Evolutionary conservation across 345 rosid species (phyloP), one percentile per base, ranked within the genome.

Genomic region (Geranium brycei): DNA sequence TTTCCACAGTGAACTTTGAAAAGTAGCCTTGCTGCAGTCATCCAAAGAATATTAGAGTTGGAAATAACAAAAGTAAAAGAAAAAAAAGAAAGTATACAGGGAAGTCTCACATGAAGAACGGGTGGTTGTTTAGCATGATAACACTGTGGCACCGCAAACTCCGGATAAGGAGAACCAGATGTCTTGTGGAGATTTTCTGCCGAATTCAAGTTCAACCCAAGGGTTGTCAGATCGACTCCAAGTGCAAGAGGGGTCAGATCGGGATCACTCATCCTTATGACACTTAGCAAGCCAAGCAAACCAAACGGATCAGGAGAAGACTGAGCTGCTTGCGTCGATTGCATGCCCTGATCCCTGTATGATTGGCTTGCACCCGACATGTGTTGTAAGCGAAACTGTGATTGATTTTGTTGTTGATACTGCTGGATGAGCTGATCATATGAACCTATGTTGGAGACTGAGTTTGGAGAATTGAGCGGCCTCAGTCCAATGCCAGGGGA

Each of bases 131-230:
- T 88, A 17, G 97, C 87, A 72, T 84, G 80, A 77, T 95, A 91
- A 77, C 99, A 91, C 65, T 73, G 85, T 31, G 99, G 99, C 67
- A 91, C 97, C 23, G 68, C 75, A 80, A 95, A 91, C 70, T 95
- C 96, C 7, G 91, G 91, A 59, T 95, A 95, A 28, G 99, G 99
- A 18, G 97, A 91, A 65, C 92, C 89, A 77, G 91, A 95, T n/a
- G 95, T 88, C 83, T 95, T 95, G 65, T 95, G 92, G 40, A 95
- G 95, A 78, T 84, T 89, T 65, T 88, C 97, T 1, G 88, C 61
- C 30, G 99, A 88, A 69, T 95, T 95, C 87, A 95, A 81, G 76
- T 88, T 90, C 61, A 91, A 78, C 35, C 99, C 97, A n/a, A 95
- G 92, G 7, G 96, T 88, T 16, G 96, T 95, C 66, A 93, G 76